These are phyloP conservation scores for Rosa chinensis DNA, from an alignment of 306 rosid species.

Conservation along the genomic window DNA sequence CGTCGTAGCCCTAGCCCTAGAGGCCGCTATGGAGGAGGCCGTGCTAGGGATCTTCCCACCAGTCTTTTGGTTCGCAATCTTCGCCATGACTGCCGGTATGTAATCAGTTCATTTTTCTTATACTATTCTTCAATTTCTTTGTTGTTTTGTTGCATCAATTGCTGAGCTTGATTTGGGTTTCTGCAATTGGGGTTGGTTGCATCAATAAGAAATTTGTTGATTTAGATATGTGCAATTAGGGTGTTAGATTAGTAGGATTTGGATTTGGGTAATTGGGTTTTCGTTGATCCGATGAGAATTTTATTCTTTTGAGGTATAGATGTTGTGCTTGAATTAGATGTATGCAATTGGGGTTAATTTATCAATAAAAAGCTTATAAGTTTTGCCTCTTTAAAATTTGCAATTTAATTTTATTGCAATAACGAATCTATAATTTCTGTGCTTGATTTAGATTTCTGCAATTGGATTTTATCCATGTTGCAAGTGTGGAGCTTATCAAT, in stretches of 20 bases:
- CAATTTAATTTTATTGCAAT: background rate
- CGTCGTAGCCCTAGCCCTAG: constrained; percentile 68
- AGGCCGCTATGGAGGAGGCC: constrained; percentile 49
- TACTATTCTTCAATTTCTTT: background rate
- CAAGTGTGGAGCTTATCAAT: background rate
- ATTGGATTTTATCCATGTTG: background rate
- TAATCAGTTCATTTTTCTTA: background rate
- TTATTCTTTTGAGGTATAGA: no score
- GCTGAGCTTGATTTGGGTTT: background rate
- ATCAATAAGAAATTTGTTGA: background rate
- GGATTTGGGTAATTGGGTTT: background rate
- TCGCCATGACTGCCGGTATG: constrained; percentile 65
- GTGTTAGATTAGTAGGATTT: background rate
- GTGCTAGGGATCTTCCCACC: constrained; percentile 60
- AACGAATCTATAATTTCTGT: background rate
- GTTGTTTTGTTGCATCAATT: background rate
- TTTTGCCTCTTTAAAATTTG: background rate
- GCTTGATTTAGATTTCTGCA: background rate
- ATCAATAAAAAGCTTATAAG: background rate
- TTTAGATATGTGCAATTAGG: background rate
- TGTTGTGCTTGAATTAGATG: background rate
- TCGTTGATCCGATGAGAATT: background rate
- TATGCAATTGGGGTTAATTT: background rate
- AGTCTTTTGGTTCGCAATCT: constrained; percentile 89
- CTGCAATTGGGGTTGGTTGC: background rate